Evolutionary conservation across 352 stramenopile genomes (phyloP).

Genomic region (Elongisporangium senticosum): DNA sequence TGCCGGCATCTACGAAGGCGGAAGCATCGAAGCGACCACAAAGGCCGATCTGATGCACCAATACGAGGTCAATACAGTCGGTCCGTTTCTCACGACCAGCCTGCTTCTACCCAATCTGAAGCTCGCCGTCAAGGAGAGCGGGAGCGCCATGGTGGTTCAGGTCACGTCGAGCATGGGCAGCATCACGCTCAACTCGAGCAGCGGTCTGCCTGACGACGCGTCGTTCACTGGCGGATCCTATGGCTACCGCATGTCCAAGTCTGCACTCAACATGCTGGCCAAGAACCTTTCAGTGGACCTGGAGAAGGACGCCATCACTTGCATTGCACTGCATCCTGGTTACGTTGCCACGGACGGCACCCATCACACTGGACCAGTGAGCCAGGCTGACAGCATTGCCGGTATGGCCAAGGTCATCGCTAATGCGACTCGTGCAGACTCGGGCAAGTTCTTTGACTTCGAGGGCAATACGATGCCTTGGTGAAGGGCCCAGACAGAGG

Average conservation of each 20-base stretch:
- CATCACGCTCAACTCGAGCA: constrained; percentile 42
- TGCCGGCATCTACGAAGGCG: constrained; percentile 30
- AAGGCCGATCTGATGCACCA: constrained; percentile 53
- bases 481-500: constrained; percentile 8
- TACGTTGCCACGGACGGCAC: constrained; percentile 62
- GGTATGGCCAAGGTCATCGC: constrained; percentile 49
- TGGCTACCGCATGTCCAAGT: constrained; percentile 76
- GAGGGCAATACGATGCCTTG: constrained; percentile 22
- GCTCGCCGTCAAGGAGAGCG: constrained; percentile 26
- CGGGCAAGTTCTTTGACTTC: constrained; percentile 31
- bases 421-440: constrained; percentile 16
- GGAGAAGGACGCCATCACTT: constrained; percentile 43
- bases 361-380: constrained; percentile 28
- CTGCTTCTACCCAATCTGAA: constrained; percentile 47
- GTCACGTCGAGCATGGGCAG: constrained; percentile 56
- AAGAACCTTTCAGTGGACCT: constrained; percentile 57
- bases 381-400: constrained; percentile 35
- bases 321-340: constrained; percentile 51
- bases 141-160: constrained; percentile 46
- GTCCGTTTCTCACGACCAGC: constrained; percentile 54
- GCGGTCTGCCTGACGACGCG: constrained; percentile 6
- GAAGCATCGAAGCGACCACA: constrained; percentile 28
- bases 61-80: constrained; percentile 74
- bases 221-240: constrained; percentile 45
- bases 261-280: constrained; percentile 72